A percentile compares a stretch with the other conserved stretches of the same genome.
Conservation (phyloP, 495 filamentous ascomycete genomes). For the Annulohypoxylon stygium region DNA sequence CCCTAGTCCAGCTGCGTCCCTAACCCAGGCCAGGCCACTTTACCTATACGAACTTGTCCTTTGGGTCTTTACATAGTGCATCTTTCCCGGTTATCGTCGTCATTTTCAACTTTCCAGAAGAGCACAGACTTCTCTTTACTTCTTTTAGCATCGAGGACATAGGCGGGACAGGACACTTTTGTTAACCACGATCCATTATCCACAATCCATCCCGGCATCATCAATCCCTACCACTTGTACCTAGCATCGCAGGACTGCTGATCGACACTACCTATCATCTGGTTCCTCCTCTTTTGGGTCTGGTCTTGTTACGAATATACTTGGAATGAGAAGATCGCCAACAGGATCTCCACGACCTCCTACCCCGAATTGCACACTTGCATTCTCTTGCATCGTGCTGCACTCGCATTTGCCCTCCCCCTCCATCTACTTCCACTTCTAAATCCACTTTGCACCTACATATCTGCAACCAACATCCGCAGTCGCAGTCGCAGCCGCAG, state of each 20-base stretch:
- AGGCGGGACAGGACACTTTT: constrained; percentile 14
- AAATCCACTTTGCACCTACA: constrained; percentile 18
- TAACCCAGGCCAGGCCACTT: constrained; percentile 14
- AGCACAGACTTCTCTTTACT: constrained; percentile 6
- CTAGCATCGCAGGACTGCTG: constrained; percentile 18
- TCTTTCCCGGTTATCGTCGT: constrained; percentile 16
- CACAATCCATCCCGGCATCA: constrained; percentile 19
- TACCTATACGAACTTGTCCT: constrained; percentile 7
- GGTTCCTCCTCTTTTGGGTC: constrained; percentile 25
- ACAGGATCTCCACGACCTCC: constrained; percentile 27
- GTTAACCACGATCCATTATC: constrained; percentile 35
- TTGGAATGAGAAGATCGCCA: constrained; percentile 32
- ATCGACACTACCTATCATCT: constrained; percentile 39
- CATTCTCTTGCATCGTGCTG: constrained; percentile 39
- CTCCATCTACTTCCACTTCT: constrained; percentile 28
- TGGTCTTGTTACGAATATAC: constrained; percentile 34
- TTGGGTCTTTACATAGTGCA: background rate
- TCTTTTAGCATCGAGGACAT: background rate
- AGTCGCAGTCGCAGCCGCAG: constrained; percentile 26
- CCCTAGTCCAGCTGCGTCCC: constrained; percentile 23
- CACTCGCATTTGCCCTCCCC: constrained; percentile 13
- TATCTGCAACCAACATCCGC: constrained; percentile 15
- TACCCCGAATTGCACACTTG: constrained; percentile 37
- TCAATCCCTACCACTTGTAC: constrained; percentile 2
- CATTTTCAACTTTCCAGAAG: constrained; percentile 11